Percentiles rank a stretch among this genome's conserved stretches.
Evolutionary conservation across 495 filamentous ascomycete species (phyloP).

Genomic region (Daldinia vernicosa): DNA sequence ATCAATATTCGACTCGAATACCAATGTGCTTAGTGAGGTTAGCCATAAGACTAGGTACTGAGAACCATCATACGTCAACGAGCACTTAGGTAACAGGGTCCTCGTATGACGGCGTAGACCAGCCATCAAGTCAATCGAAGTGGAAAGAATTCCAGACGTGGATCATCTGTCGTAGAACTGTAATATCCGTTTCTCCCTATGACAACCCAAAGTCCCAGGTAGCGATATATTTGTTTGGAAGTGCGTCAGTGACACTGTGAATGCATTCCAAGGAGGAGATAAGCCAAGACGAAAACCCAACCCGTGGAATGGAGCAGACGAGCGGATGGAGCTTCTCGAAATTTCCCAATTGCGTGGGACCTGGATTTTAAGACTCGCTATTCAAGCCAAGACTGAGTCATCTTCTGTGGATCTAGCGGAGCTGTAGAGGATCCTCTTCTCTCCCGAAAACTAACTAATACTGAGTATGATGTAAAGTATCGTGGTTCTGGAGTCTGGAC

Average conservation of each 20-base stretch:
- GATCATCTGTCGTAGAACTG: constrained; percentile 39
- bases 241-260: constrained; percentile 41
- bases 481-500: constrained; percentile 11
- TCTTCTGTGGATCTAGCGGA: constrained; percentile 30
- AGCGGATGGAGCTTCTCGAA: constrained; percentile 32
- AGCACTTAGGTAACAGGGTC: neutral
- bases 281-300: constrained; percentile 9
- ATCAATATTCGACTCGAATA: neutral
- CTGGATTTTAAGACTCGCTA: constrained; percentile 32
- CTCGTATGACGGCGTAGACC: constrained; percentile 10
- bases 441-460: neutral
- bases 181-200: constrained; percentile 30
- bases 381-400: constrained; percentile 28
- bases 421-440: constrained; percentile 16
- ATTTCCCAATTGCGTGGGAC: constrained; percentile 26
- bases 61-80: neutral
- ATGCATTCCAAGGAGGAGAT: constrained; percentile 31
- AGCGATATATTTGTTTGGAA: constrained; percentile 30
- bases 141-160: constrained; percentile 21
- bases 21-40: neutral
- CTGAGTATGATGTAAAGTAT: constrained; percentile 7
- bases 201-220: constrained; percentile 8
- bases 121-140: constrained; percentile 20
- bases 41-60: neutral
- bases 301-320: constrained; percentile 29